A percentile compares a stretch with the other conserved stretches of the same genome.
phyloP scores from a whole-genome alignment of 129 eudicot species.

The Escallonia rubra region DNA sequence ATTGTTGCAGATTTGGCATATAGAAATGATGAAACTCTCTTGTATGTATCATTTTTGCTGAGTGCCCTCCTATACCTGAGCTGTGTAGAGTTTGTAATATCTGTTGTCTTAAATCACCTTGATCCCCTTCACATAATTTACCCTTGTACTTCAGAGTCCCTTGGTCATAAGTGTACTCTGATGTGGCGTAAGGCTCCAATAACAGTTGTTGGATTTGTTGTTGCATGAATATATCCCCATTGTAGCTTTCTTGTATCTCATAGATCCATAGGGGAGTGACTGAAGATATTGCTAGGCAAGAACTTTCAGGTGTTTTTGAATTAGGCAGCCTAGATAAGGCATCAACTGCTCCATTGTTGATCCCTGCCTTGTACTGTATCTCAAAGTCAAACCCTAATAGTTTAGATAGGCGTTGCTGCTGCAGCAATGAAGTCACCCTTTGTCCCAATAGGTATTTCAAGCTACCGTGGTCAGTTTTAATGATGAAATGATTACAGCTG shows the following conservation, averaged over 20 bases:
- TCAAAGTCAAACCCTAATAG: neutral
- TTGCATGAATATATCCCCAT: neutral
- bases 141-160: too few relatives aligned
- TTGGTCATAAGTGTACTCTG: neutral
- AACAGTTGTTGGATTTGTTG: neutral
- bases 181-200: neutral
- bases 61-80: slow-evolving; percentile 11
- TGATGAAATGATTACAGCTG: neutral
- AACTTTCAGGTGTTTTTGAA: too few relatives aligned
- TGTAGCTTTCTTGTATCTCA: neutral
- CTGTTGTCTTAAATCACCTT: neutral
- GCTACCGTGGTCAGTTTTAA: neutral
- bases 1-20: neutral
- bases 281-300: neutral
- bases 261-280: neutral
- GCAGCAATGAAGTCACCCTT: neutral
- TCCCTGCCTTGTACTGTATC: neutral
- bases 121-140: neutral
- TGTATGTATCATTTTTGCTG: neutral
- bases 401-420: neutral
- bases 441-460: neutral
- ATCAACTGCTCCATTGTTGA: neutral
- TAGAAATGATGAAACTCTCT: neutral
- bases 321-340: neutral
- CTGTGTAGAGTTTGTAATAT: neutral